These are phyloP conservation scores for Furcasterigmium furcatum DNA, from an alignment of 2,329 filamentous ascomycete species.

Conservation along the genomic window DNA sequence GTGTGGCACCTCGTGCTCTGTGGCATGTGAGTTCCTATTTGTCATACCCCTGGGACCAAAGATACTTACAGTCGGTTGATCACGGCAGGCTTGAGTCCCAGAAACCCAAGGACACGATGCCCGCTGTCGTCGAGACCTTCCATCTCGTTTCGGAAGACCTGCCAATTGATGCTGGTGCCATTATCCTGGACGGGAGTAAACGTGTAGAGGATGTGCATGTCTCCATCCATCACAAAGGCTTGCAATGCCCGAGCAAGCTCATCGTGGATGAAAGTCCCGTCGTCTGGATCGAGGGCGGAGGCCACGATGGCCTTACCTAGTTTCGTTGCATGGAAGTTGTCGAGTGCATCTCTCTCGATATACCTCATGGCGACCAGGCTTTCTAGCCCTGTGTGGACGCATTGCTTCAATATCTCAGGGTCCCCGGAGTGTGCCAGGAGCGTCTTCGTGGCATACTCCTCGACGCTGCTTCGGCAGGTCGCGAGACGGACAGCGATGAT, in stretches of 20 bases:
- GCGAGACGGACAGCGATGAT: constrained; percentile 66
- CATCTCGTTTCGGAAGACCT: constrained; percentile 67
- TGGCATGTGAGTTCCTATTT: constrained; percentile 9
- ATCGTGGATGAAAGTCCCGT: constrained; percentile 69
- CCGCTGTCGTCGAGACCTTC: constrained; percentile 69
- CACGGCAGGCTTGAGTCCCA: constrained; percentile 65
- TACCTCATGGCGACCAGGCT: constrained; percentile 56
- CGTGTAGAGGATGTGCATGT: constrained; percentile 76
- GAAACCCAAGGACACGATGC: constrained; percentile 62
- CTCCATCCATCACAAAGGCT: constrained; percentile 76
- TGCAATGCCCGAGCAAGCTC: constrained; percentile 65
- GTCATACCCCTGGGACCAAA: neutral
- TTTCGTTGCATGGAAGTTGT: constrained; percentile 57
- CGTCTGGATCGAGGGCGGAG: constrained; percentile 70
- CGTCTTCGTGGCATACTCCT: constrained; percentile 67
- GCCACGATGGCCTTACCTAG: constrained; percentile 70
- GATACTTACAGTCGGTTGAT: constrained; percentile 61
- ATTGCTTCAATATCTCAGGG: constrained; percentile 41
- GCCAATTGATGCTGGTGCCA: constrained; percentile 63
- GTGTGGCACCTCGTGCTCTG: constrained; percentile 63
- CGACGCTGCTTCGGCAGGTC: constrained; percentile 59
- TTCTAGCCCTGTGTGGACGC: constrained; percentile 56
- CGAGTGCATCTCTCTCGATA: constrained; percentile 44
- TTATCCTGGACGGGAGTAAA: constrained; percentile 69
- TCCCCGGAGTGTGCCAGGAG: constrained; percentile 59